Percentiles rank a stretch among this genome's conserved stretches.
phyloP scores from a whole-genome alignment of 805 yeast genomes.

The Yamadazyma nakazawae region DNA sequence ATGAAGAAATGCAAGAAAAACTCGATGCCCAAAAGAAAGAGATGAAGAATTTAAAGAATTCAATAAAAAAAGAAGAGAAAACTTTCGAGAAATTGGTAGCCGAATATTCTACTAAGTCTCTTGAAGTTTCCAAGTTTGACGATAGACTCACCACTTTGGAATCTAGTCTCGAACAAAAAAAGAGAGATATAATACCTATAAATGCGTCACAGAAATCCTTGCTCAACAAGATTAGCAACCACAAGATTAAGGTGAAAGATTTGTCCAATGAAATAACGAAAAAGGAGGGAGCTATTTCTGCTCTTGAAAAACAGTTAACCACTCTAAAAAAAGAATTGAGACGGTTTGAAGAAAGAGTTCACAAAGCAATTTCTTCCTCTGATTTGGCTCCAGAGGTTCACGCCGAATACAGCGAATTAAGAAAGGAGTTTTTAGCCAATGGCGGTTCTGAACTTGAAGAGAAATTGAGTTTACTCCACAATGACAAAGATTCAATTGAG shows the following conservation, averaged over 20 bases:
- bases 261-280: constrained; percentile 50
- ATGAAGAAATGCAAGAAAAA: constrained; percentile 30
- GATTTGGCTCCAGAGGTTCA: constrained; percentile 37
- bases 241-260: constrained; percentile 47
- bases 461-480: constrained; percentile 36
- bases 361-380: constrained; percentile 15
- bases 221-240: constrained; percentile 43
- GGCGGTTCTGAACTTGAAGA: constrained; percentile 61
- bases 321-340: constrained; percentile 33
- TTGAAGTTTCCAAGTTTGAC: constrained; percentile 41
- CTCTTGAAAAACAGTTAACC: constrained; percentile 46
- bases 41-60: constrained; percentile 32
- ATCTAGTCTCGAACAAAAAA: constrained; percentile 42
- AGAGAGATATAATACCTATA: constrained; percentile 57
- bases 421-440: constrained; percentile 52
- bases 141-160: constrained; percentile 33
- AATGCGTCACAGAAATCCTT: constrained; percentile 53
- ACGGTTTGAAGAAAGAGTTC: constrained; percentile 27
- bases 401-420: constrained; percentile 54
- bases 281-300: constrained; percentile 43
- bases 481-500: constrained; percentile 44
- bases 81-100: constrained; percentile 26
- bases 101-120: constrained; percentile 45
- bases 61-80: constrained; percentile 25
- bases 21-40: constrained; percentile 34